Evolutionary conservation across 257 asterid genomes (phyloP), one percentile per base, ranked within the genome.

Genomic region (Cinchona pubescens): DNA sequence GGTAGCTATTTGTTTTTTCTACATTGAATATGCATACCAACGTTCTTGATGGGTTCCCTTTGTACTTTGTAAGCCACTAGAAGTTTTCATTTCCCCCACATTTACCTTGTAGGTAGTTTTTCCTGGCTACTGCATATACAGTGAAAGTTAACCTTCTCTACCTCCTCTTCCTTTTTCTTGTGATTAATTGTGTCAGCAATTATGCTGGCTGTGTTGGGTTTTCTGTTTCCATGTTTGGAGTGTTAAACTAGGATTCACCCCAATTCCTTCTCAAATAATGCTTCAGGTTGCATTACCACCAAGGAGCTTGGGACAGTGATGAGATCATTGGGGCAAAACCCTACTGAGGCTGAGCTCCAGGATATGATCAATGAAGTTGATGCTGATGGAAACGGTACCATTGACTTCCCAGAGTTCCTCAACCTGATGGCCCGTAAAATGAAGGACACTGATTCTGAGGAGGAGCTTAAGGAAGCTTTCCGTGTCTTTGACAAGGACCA

Each of bases 361-460:
- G 93, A 89, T 69, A 91, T 91, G 97, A 89, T 91, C 83, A 89
- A 91, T 16, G 97, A 91, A 78, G 97, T 91, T 69, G 97, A 91
- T 79, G 96, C 91, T 62, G 97, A 91, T 78, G 96, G 97, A 34
- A 91, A 91, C 51, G 97, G 97, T 56, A 91, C 97, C 38, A 91
- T 91, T 37, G 97, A 91, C 80, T 91, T 91, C 70, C 97, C 96
- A 0, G 97, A 91, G 90, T 91, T 91, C 85, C 97, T 91, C 81
- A 91, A 91, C 82, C 81, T 91, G 86, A 91, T 91, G 97, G 97
- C 94, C 43, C 80, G 93, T 56, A 91, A 89, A 85, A 91, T 89
- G 97, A 91, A 89, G 89, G 97, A 91, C 74, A 90, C 96, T 37
- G 97, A 91, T 71, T 91, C 97, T 37, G 97, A 89, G 87, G 97